Conservation (phyloP, 495 filamentous ascomycete genomes). For the Penicillium verhagenii region DNA sequence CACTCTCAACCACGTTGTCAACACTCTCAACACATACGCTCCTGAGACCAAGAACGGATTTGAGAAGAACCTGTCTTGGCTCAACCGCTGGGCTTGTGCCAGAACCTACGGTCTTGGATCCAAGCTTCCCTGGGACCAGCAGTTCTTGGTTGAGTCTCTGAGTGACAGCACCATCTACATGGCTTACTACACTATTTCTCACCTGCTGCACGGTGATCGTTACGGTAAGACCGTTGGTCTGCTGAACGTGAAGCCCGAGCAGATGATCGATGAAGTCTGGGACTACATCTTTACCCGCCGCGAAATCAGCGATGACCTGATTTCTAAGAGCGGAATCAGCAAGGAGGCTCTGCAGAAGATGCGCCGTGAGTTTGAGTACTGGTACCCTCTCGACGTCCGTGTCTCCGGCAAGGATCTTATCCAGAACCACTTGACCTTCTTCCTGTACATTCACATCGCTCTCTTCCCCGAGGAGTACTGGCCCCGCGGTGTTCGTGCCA, state of each 20-base stretch:
- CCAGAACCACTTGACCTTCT: constrained; percentile 91
- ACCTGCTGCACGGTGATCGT: constrained; percentile 78
- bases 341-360: constrained; percentile 70
- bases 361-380: constrained; percentile 92
- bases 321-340: constrained; percentile 63
- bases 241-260: constrained; percentile 67
- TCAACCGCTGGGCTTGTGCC: constrained; percentile 94
- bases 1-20: constrained; percentile 71
- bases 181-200: constrained; percentile 94
- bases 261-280: constrained; percentile 97
- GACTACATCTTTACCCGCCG: constrained; percentile 81
- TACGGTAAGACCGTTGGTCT: constrained; percentile 72
- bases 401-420: constrained; percentile 86
- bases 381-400: constrained; percentile 87
- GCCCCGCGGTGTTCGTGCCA: constrained; percentile 78
- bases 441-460: constrained; percentile 91
- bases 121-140: constrained; percentile 90
- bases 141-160: constrained; percentile 89
- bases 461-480: constrained; percentile 85
- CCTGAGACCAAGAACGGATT: constrained; percentile 81
- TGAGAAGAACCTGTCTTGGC: constrained; percentile 80
- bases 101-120: constrained; percentile 90
- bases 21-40: constrained; percentile 74
- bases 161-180: constrained; percentile 93
- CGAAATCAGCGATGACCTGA: constrained; percentile 62